Evolutionary conservation across 2,329 filamentous ascomycete genomes (phyloP).

Genomic region (Ambrosiella xylebori): DNA sequence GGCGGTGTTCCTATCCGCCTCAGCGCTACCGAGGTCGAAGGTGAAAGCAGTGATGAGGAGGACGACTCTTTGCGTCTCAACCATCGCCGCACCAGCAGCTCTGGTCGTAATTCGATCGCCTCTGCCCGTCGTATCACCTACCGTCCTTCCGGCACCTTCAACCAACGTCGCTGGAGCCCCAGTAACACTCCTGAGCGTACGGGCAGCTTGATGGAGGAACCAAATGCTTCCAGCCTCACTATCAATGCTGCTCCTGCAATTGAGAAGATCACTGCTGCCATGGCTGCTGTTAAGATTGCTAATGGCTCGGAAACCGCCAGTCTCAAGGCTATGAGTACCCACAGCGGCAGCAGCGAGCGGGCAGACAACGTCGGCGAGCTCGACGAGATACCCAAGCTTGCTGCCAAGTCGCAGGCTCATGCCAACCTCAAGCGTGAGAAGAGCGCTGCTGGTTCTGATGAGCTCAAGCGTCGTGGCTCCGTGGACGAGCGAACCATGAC

Average conservation of each 20-base stretch:
- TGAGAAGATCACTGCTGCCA: conserved; percentile 1
- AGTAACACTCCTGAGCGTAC: conserved; percentile 38
- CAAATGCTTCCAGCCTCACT: conserved; percentile 2
- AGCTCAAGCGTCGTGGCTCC: conserved; percentile 59
- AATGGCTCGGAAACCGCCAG: conserved; percentile 27
- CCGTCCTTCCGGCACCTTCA: conserved; percentile 32
- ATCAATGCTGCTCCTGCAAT: conserved; percentile 2
- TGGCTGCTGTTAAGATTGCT: conserved; percentile 14
- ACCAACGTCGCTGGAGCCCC: conserved; percentile 32
- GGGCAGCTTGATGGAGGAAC: conserved; percentile 31
- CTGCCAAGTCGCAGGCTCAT: conserved; percentile 40
- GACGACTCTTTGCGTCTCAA: conserved; percentile 33
- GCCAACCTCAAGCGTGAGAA: conserved; percentile 44
- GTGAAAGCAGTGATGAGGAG: conserved; percentile 66
- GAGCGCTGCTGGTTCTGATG: conserved; percentile 50
- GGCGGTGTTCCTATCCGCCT: conserved; percentile 77
- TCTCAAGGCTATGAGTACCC: conserved; percentile 32
- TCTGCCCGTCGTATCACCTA: conserved; percentile 35
- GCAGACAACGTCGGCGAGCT: conserved; percentile 44
- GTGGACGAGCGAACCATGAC: conserved; percentile 71
- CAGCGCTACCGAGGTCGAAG: conserved; percentile 89
- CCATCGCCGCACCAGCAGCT: conserved; percentile 58
- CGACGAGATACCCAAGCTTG: conserved; percentile 30
- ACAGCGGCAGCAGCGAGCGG: conserved; percentile 41
- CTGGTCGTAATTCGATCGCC: conserved; percentile 51